Conservation (phyloP, 2,329 filamentous ascomycete genomes). For the Hypocrella siamensis region DNA sequence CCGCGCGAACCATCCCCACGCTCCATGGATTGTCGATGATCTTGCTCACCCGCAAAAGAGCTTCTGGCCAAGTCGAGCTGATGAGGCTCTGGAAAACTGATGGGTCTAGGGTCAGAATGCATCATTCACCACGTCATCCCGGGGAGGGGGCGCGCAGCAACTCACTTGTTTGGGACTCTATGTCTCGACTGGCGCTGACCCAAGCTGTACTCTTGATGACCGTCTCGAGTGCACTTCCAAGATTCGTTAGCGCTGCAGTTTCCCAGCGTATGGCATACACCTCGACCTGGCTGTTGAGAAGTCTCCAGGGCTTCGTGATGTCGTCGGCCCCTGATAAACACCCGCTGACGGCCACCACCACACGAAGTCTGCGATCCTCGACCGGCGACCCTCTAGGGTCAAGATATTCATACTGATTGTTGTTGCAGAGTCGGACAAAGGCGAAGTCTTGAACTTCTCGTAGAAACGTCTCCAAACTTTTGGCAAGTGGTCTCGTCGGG, state of each 20-base stretch:
- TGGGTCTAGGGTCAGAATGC: no score
- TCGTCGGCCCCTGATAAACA: slow-evolving; percentile 65
- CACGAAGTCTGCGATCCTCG: slow-evolving; percentile 52
- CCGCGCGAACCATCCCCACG: slow-evolving; percentile 58
- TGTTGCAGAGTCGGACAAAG: slow-evolving; percentile 56
- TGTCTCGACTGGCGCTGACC: slow-evolving; percentile 45
- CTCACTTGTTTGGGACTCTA: slow-evolving; percentile 30
- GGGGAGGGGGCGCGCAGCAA: no score
- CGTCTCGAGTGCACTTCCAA: slow-evolving; percentile 63
- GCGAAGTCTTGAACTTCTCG: slow-evolving; percentile 81
- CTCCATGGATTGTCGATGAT: slow-evolving; percentile 73
- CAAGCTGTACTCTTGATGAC: slow-evolving; percentile 73
- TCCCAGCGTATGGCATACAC: slow-evolving; percentile 79
- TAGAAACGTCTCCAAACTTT: slow-evolving; percentile 79
- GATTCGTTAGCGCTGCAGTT: slow-evolving; percentile 55
- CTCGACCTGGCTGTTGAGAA: slow-evolving; percentile 58
- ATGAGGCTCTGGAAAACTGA: slow-evolving; percentile 40
- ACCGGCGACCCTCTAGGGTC: slow-evolving; percentile 36
- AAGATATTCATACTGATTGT: slow-evolving; percentile 19
- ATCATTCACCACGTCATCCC: no score
- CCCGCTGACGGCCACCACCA: slow-evolving; percentile 72
- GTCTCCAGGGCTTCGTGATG: slow-evolving; percentile 56
- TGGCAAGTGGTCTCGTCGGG: slow-evolving; percentile 63
- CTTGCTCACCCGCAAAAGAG: slow-evolving; percentile 51
- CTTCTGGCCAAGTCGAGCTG: slow-evolving; percentile 44